Percentiles rank a stretch among this genome's conserved stretches.
These are phyloP conservation scores for Spizellomyces punctatus DNA, from an alignment of 192 early-diverging fungal species.

Conservation along the genomic window DNA sequence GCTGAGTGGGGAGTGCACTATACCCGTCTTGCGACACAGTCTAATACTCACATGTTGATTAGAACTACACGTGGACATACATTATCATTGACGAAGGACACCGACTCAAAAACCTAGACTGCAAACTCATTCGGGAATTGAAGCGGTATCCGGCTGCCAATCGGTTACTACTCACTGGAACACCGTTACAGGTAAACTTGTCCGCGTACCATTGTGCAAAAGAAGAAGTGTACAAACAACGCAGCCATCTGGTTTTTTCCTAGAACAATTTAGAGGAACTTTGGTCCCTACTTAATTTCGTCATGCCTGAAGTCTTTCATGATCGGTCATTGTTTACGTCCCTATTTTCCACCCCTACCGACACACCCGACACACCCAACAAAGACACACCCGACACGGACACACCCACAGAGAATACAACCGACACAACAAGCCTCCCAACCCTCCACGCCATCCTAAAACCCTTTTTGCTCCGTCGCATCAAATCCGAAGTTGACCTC, in stretches of 20 bases:
- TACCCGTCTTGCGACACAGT: no score
- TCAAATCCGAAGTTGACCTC: conserved; percentile 65
- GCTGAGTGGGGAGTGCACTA: no score
- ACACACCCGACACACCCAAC: not conserved
- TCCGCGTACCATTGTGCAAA: no score
- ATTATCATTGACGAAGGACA: conserved; percentile 97
- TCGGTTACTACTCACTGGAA: conserved; percentile 67
- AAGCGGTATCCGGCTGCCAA: conserved; percentile 85
- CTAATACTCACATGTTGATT: no score
- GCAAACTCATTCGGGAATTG: conserved; percentile 83
- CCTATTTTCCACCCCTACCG: conserved; percentile 61
- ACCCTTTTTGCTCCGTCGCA: conserved; percentile 30
- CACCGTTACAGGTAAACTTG: conserved; percentile 9
- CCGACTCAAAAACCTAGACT: conserved; percentile 95
- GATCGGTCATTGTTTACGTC: conserved; percentile 73
- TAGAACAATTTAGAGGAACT: conserved; percentile 91
- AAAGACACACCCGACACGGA: not conserved
- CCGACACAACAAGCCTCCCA: not conserved
- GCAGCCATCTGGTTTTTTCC: not conserved
- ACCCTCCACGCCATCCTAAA: conserved; percentile 85
- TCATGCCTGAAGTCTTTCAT: conserved; percentile 94
- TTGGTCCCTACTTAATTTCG: conserved; percentile 94
- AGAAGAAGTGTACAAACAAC: no score
- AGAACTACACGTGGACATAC: not conserved
- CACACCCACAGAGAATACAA: conserved; percentile 27